Evolutionary conservation across 139 green algal genomes (phyloP), one percentile per base, ranked within the genome.

Genomic region (Chlamydomonas incerta): DNA sequence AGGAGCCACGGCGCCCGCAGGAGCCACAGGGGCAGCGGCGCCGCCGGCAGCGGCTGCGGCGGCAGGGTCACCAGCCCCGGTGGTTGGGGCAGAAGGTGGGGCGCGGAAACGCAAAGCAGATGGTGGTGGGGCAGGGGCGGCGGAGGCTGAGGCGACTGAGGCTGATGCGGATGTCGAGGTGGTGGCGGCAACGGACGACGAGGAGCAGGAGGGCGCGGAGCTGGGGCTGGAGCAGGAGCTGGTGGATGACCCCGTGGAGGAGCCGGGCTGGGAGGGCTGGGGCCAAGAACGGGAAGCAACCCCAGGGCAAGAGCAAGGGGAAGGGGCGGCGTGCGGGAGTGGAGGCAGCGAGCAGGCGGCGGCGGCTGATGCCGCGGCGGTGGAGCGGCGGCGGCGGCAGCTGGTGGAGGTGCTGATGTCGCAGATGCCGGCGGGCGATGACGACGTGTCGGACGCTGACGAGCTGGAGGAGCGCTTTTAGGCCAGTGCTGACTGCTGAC

Each of bases 401-500:
- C 41, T 74, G 41, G 3, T 74, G 29, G 77, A 83, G 63, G 5
- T 83, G 77, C 41, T 83, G 35, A 74, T 83, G 77, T 83, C 77
- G 13, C 77, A 83, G 77, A 74, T 83, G 77, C 77, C 77, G 3
- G 63, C 46, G 17, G 77, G 77, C 18, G 77, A 83, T 14, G 77
- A 83, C 21, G 77, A 83, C 29, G 63, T 66, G 18, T 83, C 77
- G 63, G 77, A 83, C 23, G 77, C 15, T 3, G 77, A 83, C 18
- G 77, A 83, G 10, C 15, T 41, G 31, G 41, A 50, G 41, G 41
- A 50, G 41, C 41, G 41, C 41, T 50, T 50, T 8, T 50, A 50
- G 41, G n/a, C n/a, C n/a, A n/a, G n/a, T n/a, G n/a, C n/a, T n/a
- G n/a, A n/a, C 41, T 50, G 41, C 41, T 50, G 41, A 13, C 6